Base-by-base conservation (phyloP, 2,329 filamentous ascomycete genomes). In the Cladophialophora carrionii region DNA sequence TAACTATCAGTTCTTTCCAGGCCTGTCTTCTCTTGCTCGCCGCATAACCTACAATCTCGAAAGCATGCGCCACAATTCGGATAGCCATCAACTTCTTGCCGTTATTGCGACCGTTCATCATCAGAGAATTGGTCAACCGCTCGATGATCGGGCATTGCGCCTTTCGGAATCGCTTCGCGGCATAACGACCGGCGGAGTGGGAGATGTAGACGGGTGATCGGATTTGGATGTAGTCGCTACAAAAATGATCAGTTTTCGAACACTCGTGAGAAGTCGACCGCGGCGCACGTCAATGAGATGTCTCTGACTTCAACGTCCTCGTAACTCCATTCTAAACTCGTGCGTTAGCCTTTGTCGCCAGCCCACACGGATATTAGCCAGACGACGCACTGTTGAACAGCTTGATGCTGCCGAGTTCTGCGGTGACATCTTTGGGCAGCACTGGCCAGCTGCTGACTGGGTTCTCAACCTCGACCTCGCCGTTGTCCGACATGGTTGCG, bases 51-150 rank as follows among this genome's bases (percentile, higher is more conserved):
- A 97, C 94, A 82, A 99, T 99, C 88, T 99, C 96, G 84, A 99
- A 99, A 77, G 94, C 84, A 87, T 99, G 95, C 76, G 93, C 93
- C 78, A 99, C 93, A 76, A 99, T 99, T 84, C 95, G 92, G 82
- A 98, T 94, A 80, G 95, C 96, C 93, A 96, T 97, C 80, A 98
- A 89, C 92, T 99, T 99, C 91, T 99, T 99, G 84, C 95, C 95
- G 91, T 97, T 99, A 91, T 99, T 99, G 85, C 95, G 95, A 84
- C 95, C 95, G 90, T 99, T 96, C 94, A 98, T 98, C 96, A 99
- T 99, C 82, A 99, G 90, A 68, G 95, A 98, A 91, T 99, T 99
- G 88, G 95, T 99, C 77, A 99, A 90, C 82, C 95, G 94, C 91
- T 99, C 95, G 81, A 99, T 97, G 89, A 99, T 98, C 78, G 95